Conservation (phyloP, 2,329 filamentous ascomycete species). For the Nothophoma quercina region DNA sequence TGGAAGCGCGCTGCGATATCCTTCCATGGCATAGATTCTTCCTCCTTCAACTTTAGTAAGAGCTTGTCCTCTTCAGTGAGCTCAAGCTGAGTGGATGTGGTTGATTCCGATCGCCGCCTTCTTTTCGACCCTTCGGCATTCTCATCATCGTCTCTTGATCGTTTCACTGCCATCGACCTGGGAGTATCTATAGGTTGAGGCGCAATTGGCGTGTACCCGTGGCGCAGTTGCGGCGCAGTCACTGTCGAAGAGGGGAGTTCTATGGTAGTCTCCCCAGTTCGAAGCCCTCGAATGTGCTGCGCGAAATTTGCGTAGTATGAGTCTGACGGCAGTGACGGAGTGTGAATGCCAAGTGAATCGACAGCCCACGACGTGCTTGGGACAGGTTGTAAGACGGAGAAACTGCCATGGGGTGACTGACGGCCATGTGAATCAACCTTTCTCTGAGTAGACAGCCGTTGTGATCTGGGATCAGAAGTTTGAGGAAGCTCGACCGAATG, state of each 20-base stretch:
- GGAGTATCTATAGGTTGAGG: slow-evolving; percentile 50
- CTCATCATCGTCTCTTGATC: slow-evolving; percentile 49
- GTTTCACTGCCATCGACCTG: slow-evolving; percentile 46
- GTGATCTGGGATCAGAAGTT: slow-evolving; percentile 16
- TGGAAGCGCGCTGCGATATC: slow-evolving; percentile 61
- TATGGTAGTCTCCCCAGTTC: background rate
- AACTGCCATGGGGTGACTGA: slow-evolving; percentile 52
- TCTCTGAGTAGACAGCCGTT: slow-evolving; percentile 20
- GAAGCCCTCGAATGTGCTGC: slow-evolving; percentile 6
- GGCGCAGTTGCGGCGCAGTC: slow-evolving; percentile 49
- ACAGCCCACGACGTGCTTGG: slow-evolving; percentile 50
- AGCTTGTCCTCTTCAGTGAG: slow-evolving; percentile 60
- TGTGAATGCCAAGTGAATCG: slow-evolving; percentile 52
- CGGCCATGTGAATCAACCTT: slow-evolving; percentile 21
- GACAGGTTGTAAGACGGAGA: slow-evolving; percentile 52
- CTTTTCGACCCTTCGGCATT: slow-evolving; percentile 46
- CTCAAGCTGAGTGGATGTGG: slow-evolving; percentile 46
- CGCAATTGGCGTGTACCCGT: slow-evolving; percentile 54
- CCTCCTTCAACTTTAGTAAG: slow-evolving; percentile 60
- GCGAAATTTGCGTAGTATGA: slow-evolving; percentile 38
- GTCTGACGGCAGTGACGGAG: slow-evolving; percentile 33
- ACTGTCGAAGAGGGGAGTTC: slow-evolving; percentile 2
- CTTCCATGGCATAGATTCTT: slow-evolving; percentile 62
- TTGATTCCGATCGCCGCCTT: slow-evolving; percentile 52
- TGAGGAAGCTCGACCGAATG: slow-evolving; percentile 1